A percentile compares a stretch with the other conserved stretches of the same genome.
Conservation (phyloP, 441 rosid genomes). For the Erodium texanum region DNA sequence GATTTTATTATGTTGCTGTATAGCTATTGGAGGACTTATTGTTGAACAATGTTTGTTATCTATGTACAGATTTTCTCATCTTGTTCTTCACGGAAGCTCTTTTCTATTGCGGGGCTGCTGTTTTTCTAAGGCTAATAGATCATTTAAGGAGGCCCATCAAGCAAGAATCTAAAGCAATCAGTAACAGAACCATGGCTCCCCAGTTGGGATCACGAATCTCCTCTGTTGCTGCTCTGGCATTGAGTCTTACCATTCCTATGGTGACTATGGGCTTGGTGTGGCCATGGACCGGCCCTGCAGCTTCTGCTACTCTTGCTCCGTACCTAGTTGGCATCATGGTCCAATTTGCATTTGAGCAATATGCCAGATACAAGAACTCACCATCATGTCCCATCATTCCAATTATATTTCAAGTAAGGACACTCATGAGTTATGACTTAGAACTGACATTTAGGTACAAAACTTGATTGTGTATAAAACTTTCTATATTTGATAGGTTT, state of each 20-base stretch:
- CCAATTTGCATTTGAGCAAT: constrained; percentile 91
- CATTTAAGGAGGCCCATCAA: constrained; percentile 40
- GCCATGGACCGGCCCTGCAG: constrained; percentile 99
- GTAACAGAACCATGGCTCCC: constrained; percentile 23
- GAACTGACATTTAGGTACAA: too few relatives aligned
- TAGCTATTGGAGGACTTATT: too few relatives aligned
- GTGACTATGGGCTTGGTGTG: constrained; percentile 97
- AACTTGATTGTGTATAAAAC: not conserved
- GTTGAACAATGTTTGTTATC: constrained; percentile 12
- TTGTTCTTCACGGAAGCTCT: constrained; percentile 95
- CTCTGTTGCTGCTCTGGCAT: constrained; percentile 71
- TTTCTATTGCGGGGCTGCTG: constrained; percentile 76
- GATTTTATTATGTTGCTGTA: not conserved
- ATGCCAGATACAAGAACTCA: constrained; percentile 56
- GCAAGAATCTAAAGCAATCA: constrained; percentile 19
- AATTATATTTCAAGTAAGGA: constrained; percentile 73
- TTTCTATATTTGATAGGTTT: constrained; percentile 47
- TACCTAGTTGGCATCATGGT: constrained; percentile 87
- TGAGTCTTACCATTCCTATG: constrained; percentile 86
- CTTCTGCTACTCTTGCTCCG: constrained; percentile 97
- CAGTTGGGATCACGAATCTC: constrained; percentile 69
- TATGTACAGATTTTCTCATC: constrained; percentile 83
- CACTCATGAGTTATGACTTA: not conserved
- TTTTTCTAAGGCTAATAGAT: constrained; percentile 64
- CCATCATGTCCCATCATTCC: constrained; percentile 80